Percentiles rank a stretch among this genome's conserved stretches.
Evolutionary conservation across 176 grass and related monocot genomes (phyloP).

Genomic region (Triticum timopheevii): DNA sequence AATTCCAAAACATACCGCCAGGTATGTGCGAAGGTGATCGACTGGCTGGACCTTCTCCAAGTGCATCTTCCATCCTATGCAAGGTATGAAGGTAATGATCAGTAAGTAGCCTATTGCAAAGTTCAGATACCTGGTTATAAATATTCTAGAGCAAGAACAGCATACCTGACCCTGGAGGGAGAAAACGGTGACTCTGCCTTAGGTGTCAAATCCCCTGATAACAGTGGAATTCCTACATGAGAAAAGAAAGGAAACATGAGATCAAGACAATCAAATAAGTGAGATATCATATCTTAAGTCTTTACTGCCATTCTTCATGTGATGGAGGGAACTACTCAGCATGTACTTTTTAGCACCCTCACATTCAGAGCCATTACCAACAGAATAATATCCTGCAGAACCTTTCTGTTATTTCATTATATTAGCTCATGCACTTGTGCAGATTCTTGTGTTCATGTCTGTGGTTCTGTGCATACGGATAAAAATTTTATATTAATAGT

Average conservation of each 20-base stretch:
- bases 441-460: conserved; percentile 4
- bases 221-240: conserved; percentile 51
- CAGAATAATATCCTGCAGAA: neutral
- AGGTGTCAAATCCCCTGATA: conserved; percentile 64
- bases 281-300: conserved; percentile 21
- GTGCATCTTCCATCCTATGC: conserved; percentile 79
- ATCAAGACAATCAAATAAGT: neutral
- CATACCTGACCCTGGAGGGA: conserved; percentile 90
- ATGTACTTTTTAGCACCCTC: neutral
- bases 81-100: conserved; percentile 19
- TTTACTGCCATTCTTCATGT: neutral
- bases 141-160: conserved; percentile 17
- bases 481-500: neutral
- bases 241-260: conserved; percentile 8
- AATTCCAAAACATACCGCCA: conserved; percentile 49
- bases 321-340: conserved; percentile 8
- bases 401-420: neutral
- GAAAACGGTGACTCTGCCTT: conserved; percentile 96
- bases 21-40: conserved; percentile 67
- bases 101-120: conserved; percentile 23
- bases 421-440: neutral
- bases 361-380: conserved; percentile 14
- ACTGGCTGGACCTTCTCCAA: conserved; percentile 56
- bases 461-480: neutral
- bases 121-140: conserved; percentile 8